These are phyloP conservation scores for Annulohypoxylon moriforme DNA, from an alignment of 495 filamentous ascomycete species.

Conservation along the genomic window DNA sequence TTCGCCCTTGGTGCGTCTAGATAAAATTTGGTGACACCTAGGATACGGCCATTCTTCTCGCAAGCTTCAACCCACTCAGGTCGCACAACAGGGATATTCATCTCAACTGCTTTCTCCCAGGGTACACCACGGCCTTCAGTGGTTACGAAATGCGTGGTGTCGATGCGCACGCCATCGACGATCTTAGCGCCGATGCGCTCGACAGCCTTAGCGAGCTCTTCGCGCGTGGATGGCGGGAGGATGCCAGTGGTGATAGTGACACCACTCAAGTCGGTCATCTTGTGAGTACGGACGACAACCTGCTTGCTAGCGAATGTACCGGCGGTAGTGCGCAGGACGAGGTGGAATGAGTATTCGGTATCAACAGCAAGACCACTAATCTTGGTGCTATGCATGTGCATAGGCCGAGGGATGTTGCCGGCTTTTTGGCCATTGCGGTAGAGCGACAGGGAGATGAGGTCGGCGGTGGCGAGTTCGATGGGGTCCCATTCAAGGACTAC, in stretches of 20 bases:
- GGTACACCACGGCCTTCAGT: constrained; percentile 89
- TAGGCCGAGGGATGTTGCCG: constrained; percentile 87
- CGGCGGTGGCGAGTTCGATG: constrained; percentile 90
- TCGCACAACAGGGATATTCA: constrained; percentile 98
- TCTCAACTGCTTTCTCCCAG: constrained; percentile 97
- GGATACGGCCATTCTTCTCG: constrained; percentile 90
- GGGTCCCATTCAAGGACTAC: constrained; percentile 99
- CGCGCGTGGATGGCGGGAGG: constrained; percentile 77
- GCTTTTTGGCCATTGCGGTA: constrained; percentile 97
- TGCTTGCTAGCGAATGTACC: constrained; percentile 86
- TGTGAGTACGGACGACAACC: constrained; percentile 89
- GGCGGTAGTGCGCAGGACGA: constrained; percentile 90
- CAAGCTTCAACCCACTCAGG: constrained; percentile 98
- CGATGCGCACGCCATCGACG: constrained; percentile 90
- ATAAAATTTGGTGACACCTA: constrained; percentile 95
- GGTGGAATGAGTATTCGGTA: constrained; percentile 93
- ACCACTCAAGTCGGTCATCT: constrained; percentile 97
- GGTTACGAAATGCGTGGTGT: constrained; percentile 98
- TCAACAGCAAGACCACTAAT: constrained; percentile 96
- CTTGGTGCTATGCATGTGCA: constrained; percentile 90
- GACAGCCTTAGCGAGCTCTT: constrained; percentile 77
- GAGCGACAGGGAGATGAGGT: constrained; percentile 85
- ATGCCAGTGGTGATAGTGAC: constrained; percentile 95
- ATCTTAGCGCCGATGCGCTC: constrained; percentile 93
- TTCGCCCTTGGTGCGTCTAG: constrained; percentile 74